Evolutionary conservation across 2,329 filamentous ascomycete species (phyloP).

Genomic region (Nothophaeocryptopus gaeumannii): DNA sequence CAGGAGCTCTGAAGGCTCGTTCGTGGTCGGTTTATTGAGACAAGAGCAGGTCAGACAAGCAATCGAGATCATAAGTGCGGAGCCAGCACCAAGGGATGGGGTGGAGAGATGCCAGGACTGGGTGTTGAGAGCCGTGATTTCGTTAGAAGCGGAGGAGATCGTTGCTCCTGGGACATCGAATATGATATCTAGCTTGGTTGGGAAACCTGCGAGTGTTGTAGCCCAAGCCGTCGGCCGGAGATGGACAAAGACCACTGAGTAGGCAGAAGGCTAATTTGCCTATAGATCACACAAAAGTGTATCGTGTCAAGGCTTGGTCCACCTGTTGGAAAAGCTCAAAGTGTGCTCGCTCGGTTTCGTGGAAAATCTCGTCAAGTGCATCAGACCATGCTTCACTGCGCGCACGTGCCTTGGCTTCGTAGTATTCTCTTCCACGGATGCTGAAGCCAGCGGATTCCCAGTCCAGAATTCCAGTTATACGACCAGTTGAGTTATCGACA

Average conservation of each 20-base stretch:
- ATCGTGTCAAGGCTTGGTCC: constrained; percentile 5
- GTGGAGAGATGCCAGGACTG: constrained; percentile 16
- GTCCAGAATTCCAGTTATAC: constrained; percentile 4
- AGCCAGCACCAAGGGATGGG: constrained; percentile 12
- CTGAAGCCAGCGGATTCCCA: constrained; percentile 12
- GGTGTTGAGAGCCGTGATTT: constrained; percentile 12
- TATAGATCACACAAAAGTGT: constrained; percentile 4
- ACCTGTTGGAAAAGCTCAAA: constrained; percentile 3
- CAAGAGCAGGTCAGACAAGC: constrained; percentile 1
- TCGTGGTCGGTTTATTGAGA: constrained; percentile 1
- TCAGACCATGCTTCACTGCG: neutral
- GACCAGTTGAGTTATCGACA: neutral
- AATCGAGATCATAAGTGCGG: constrained; percentile 5
- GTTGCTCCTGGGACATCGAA: constrained; percentile 8
- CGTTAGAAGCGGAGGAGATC: constrained; percentile 13
- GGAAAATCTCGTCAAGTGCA: constrained; percentile 3
- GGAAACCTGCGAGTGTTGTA: constrained; percentile 5
- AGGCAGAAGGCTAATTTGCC: constrained; percentile 1
- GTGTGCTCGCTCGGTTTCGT: neutral
- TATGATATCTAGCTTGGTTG: constrained; percentile 6
- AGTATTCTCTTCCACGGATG: constrained; percentile 10
- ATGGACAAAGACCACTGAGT: constrained; percentile 1
- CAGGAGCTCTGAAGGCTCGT: constrained; percentile 10
- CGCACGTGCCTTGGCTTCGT: constrained; percentile 3
- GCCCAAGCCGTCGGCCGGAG: constrained; percentile 1